phyloP scores from a whole-genome alignment of 2,329 filamentous ascomycete species.

The Fusarium pseudograminearum region DNA sequence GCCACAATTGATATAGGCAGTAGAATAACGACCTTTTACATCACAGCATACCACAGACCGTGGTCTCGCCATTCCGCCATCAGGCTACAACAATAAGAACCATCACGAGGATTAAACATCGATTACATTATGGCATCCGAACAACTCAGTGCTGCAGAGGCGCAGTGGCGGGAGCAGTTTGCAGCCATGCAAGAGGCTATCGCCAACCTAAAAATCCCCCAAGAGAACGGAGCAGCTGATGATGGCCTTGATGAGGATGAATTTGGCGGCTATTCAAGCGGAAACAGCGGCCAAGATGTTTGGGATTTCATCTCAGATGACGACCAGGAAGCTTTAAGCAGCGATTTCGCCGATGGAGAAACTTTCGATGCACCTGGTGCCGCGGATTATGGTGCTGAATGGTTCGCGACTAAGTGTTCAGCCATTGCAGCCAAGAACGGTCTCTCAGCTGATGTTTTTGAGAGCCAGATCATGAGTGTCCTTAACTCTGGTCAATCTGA shows the following conservation, averaged over 20 bases:
- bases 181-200: slow-evolving; percentile 88
- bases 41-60: background rate
- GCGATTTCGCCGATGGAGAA: slow-evolving; percentile 69
- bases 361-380: slow-evolving; percentile 45
- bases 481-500: slow-evolving; percentile 76
- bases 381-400: slow-evolving; percentile 67
- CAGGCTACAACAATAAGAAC: background rate
- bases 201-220: slow-evolving; percentile 72
- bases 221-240: slow-evolving; percentile 53
- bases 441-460: slow-evolving; percentile 76
- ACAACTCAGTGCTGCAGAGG: slow-evolving; percentile 57
- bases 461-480: slow-evolving; percentile 81
- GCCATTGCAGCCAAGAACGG: slow-evolving; percentile 75
- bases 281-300: slow-evolving; percentile 80
- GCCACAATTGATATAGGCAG: slow-evolving; percentile 27
- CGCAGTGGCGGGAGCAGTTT: slow-evolving; percentile 87
- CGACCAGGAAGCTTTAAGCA: slow-evolving; percentile 74
- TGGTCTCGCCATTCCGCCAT: background rate
- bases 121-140: slow-evolving; percentile 51
- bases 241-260: slow-evolving; percentile 74
- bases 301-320: slow-evolving; percentile 91
- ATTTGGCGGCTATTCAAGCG: slow-evolving; percentile 65
- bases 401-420: slow-evolving; percentile 78
- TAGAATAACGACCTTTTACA: slow-evolving; percentile 15
- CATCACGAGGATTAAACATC: background rate